These are phyloP conservation scores for Pyrenula aspistea DNA, from an alignment of 495 filamentous ascomycete genomes.

Conservation along the genomic window DNA sequence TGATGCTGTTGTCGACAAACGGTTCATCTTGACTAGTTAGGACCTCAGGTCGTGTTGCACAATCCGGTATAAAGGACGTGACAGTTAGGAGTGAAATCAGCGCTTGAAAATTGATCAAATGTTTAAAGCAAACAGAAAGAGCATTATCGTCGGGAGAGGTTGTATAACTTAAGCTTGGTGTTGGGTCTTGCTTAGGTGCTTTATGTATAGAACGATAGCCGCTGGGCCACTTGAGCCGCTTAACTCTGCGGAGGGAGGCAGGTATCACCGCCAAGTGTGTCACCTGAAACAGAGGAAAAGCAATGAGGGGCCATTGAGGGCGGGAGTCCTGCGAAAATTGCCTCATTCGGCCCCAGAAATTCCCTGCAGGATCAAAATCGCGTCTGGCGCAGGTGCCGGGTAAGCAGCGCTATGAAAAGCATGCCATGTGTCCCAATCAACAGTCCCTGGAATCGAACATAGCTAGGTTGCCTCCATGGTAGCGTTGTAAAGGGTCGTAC, in stretches of 20 bases:
- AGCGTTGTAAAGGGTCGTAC: not conserved
- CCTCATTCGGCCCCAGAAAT: not conserved
- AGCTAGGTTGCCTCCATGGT: not conserved
- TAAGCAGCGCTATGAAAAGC: not conserved
- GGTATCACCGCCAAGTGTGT: not conserved
- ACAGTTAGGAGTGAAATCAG: not conserved
- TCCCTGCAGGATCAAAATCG: not conserved
- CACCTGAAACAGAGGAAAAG: not conserved
- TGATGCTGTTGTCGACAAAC: not conserved
- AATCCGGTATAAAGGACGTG: not conserved
- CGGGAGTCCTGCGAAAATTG: not conserved
- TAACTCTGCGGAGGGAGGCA: too few species aligned
- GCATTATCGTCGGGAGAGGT: not conserved
- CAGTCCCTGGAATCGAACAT: not conserved
- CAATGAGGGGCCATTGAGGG: not conserved
- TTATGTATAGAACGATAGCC: not conserved
- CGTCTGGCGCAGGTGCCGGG: not conserved
- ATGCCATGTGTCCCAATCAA: not conserved
- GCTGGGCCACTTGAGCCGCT: not conserved
- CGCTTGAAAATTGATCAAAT: not conserved
- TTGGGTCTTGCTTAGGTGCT: not conserved
- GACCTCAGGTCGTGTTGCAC: not conserved
- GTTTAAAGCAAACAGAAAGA: not conserved
- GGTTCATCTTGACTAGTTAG: not conserved
- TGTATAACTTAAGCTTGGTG: not conserved